Evolutionary conservation across 371 early-diverging fungal genomes (phyloP).

Genomic region (Thermomucor indicae-seudaticae): DNA sequence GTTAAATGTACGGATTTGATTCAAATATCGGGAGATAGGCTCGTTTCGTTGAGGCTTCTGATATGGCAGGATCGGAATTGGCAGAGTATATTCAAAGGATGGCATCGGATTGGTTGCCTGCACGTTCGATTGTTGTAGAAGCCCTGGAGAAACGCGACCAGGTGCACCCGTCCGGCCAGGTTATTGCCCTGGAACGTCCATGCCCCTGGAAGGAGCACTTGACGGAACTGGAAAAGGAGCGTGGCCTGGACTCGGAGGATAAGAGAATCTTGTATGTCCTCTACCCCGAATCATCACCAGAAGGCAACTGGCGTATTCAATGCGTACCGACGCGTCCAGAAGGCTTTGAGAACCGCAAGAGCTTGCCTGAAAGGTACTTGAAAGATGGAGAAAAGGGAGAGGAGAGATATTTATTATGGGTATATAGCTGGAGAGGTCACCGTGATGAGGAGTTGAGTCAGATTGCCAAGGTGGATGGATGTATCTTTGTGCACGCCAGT

Average conservation of each 20-base stretch:
- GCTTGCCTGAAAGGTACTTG: conserved; percentile 74
- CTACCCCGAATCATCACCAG: conserved; percentile 62
- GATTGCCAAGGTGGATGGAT: conserved; percentile 72
- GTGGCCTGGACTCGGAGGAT: conserved; percentile 31
- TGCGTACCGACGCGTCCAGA: conserved; percentile 74
- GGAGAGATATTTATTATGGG: background rate
- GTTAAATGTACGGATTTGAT: too few relatives aligned
- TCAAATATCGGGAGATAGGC: too few relatives aligned
- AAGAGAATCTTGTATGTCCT: conserved; percentile 70
- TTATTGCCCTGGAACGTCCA: conserved; percentile 75
- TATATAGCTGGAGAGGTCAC: conserved; percentile 85
- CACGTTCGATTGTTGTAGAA: conserved; percentile 76
- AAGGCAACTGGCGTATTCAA: conserved; percentile 73
- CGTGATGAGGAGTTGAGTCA: conserved; percentile 85
- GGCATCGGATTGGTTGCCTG: conserved; percentile 83
- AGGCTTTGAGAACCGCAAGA: conserved; percentile 84
- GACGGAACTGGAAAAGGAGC: conserved; percentile 65
- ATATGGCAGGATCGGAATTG: conserved; percentile 77
- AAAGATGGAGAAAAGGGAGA: background rate
- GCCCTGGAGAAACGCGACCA: conserved; percentile 55
- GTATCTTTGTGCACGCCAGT: conserved; percentile 94
- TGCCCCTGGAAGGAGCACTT: conserved; percentile 95
- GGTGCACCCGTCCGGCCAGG: conserved; percentile 72
- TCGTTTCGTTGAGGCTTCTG: conserved; percentile 71
- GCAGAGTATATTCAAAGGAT: conserved; percentile 60